phyloP scores from a whole-genome alignment of 2,329 filamentous ascomycete genomes.

The Plectosphaerella plurivora region DNA sequence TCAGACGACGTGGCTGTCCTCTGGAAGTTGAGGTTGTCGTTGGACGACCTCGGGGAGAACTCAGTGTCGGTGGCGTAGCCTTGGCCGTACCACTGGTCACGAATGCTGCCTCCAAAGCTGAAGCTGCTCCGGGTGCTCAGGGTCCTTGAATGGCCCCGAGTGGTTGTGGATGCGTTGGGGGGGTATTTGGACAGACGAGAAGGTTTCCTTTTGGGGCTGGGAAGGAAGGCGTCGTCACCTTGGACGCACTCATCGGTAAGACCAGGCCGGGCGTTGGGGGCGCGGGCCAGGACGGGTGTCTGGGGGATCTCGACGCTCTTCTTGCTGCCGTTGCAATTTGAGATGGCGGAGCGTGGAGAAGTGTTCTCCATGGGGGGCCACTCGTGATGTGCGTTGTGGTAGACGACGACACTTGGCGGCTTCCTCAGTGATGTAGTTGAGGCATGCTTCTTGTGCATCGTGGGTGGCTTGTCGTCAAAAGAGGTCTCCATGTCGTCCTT shows the following conservation, averaged over 20 bases:
- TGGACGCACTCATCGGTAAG: constrained; percentile 58
- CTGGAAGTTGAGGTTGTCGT: constrained; percentile 16
- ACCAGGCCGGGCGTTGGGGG: constrained; percentile 58
- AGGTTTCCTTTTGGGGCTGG: constrained; percentile 45
- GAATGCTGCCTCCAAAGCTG: constrained; percentile 34
- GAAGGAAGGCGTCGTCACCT: constrained; percentile 56
- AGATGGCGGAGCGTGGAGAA: constrained; percentile 6
- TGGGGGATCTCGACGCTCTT: constrained; percentile 41
- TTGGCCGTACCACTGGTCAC: constrained; percentile 35
- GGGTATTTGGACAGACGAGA: constrained; percentile 49
- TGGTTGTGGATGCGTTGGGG: constrained; percentile 16
- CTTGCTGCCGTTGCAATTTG: constrained; percentile 20
- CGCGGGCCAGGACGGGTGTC: constrained; percentile 50
- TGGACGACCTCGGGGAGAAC: constrained; percentile 28
- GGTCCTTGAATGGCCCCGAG: constrained; percentile 29
- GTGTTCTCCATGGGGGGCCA: constrained; percentile 5
- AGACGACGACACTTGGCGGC: constrained; percentile 50
- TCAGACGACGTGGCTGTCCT: constrained; percentile 2
- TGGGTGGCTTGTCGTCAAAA: constrained; percentile 9
- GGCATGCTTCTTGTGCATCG: constrained; percentile 22
- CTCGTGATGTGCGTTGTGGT: constrained; percentile 20
- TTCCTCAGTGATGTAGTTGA: constrained; percentile 34
- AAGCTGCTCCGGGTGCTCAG: constrained; percentile 42
- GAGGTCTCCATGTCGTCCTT: constrained; percentile 23
- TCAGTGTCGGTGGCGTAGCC: constrained; percentile 28